These are phyloP conservation scores for Trichoderma gamsii DNA, from an alignment of 495 filamentous ascomycete species.

Conservation along the genomic window DNA sequence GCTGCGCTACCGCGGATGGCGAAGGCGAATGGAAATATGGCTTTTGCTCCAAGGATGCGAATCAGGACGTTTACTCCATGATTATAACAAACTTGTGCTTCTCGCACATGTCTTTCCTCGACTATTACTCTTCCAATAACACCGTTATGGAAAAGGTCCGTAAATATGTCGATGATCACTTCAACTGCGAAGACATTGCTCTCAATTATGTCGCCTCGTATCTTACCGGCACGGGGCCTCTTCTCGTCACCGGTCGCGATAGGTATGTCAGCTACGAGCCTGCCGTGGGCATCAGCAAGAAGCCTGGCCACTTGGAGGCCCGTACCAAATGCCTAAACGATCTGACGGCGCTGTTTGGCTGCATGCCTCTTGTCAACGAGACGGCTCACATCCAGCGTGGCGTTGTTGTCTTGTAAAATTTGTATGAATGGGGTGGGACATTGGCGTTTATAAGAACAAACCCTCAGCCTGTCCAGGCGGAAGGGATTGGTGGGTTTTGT, in stretches of 20 bases:
- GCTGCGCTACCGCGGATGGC: constrained; percentile 16
- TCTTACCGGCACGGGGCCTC: constrained; percentile 21
- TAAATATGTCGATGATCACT: constrained; percentile 20
- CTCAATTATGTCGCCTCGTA: constrained; percentile 21
- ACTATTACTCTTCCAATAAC: constrained; percentile 22
- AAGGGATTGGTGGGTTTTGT: background rate
- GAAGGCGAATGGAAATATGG: constrained; percentile 15
- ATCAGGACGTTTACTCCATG: constrained; percentile 18
- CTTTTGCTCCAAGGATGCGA: constrained; percentile 16
- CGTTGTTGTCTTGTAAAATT: constrained; percentile 8
- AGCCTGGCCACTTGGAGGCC: constrained; percentile 15
- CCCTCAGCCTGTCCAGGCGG: background rate
- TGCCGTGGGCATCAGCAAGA: constrained; percentile 20
- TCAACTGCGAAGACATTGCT: constrained; percentile 24
- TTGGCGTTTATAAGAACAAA: background rate
- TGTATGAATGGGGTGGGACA: background rate
- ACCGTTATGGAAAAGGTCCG: constrained; percentile 18
- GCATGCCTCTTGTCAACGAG: constrained; percentile 19
- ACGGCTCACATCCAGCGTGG: constrained; percentile 13
- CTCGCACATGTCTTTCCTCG: constrained; percentile 21
- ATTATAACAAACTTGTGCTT: constrained; percentile 22
- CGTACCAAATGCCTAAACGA: constrained; percentile 19
- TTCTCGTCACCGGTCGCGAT: constrained; percentile 18
- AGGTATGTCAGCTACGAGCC: constrained; percentile 18
- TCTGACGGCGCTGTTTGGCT: constrained; percentile 17